These are phyloP conservation scores for Porphyrellus cyaneotinctus DNA, from an alignment of 768 basidiomycete species.

Conservation along the genomic window DNA sequence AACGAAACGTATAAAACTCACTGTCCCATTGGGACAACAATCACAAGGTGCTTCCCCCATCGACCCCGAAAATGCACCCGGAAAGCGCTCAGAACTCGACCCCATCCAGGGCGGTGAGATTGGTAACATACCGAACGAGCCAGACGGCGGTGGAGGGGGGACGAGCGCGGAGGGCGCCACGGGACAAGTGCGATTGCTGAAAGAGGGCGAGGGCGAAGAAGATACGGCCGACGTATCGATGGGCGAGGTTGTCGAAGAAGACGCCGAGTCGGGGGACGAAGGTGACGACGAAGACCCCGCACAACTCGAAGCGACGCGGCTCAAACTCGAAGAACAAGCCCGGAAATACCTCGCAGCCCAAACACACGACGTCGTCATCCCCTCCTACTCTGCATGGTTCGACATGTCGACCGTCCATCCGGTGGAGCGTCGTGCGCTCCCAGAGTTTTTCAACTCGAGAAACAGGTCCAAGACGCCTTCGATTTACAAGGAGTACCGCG, in stretches of 20 bases:
- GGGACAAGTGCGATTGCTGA: conserved; percentile 37
- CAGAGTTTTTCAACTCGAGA: conserved; percentile 96
- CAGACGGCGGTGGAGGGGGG: conserved; percentile 19
- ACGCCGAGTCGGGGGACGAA: conserved; percentile 73
- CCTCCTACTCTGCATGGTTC: conserved; percentile 98
- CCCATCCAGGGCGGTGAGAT: conserved; percentile 77
- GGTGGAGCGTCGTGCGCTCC: conserved; percentile 87
- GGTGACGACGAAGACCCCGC: conserved; percentile 85
- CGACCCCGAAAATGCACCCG: conserved; percentile 73
- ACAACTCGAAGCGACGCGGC: conserved; percentile 74
- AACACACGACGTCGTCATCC: conserved; percentile 95
- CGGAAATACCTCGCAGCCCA: conserved; percentile 95
- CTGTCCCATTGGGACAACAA: conserved; percentile 42
- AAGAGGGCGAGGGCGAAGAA: conserved; percentile 58
- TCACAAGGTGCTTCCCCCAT: conserved; percentile 68
- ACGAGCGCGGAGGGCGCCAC: conserved; percentile 20
- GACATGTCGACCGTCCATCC: conserved; percentile 91
- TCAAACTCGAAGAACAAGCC: conserved; percentile 79
- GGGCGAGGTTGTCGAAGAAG: conserved; percentile 75
- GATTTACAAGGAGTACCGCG: conserved; percentile 98
- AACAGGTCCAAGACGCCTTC: conserved; percentile 94
- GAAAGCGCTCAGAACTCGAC: conserved; percentile 86
- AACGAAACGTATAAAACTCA: conserved; percentile 55
- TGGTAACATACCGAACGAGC: conserved; percentile 57
- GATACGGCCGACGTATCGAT: conserved; percentile 76